Percentiles rank a stretch among this genome's conserved stretches.
These are phyloP conservation scores for Aspergillus bombycis DNA, from an alignment of 2,329 filamentous ascomycete genomes.

Conservation along the genomic window DNA sequence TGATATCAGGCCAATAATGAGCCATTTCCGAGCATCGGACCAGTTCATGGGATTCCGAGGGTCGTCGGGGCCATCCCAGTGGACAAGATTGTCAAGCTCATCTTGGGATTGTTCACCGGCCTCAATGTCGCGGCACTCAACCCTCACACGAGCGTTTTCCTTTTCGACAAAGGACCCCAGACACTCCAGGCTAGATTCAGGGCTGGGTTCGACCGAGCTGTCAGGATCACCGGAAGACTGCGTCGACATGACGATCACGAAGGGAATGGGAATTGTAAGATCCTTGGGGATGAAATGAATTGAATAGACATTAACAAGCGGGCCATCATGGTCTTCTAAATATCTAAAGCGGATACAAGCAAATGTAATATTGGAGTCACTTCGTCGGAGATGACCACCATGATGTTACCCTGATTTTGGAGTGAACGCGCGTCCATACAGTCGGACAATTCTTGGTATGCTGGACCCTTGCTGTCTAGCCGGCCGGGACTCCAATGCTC, in stretches of 20 bases:
- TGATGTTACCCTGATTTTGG: slow-evolving; percentile 9
- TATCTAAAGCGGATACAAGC: slow-evolving; percentile 5
- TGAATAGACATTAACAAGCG: neutral
- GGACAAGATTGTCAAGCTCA: slow-evolving; percentile 13
- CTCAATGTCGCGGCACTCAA: slow-evolving; percentile 7
- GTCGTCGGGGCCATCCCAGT: slow-evolving; percentile 20
- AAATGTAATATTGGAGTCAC: neutral
- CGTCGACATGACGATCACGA: slow-evolving; percentile 11
- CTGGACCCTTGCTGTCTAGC: slow-evolving; percentile 14
- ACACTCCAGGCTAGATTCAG: slow-evolving; percentile 11
- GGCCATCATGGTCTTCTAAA: slow-evolving; percentile 12
- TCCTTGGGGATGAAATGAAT: neutral
- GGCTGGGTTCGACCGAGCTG: slow-evolving; percentile 8
- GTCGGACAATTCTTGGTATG: slow-evolving; percentile 17
- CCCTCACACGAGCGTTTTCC: slow-evolving; percentile 8
- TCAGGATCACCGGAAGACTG: slow-evolving; percentile 6
- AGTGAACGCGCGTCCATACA: slow-evolving; percentile 19
- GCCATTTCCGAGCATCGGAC: slow-evolving; percentile 19
- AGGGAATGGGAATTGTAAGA: neutral
- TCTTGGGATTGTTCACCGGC: slow-evolving; percentile 10
- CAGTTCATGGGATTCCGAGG: slow-evolving; percentile 24
- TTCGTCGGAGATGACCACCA: slow-evolving; percentile 9
- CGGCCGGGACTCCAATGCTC: neutral
- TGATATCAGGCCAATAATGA: slow-evolving; percentile 22
- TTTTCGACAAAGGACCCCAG: slow-evolving; percentile 14